These are phyloP conservation scores for Plasmodium reichenowi DNA, from an alignment of 169 alveolate genomes.

Conservation along the genomic window DNA sequence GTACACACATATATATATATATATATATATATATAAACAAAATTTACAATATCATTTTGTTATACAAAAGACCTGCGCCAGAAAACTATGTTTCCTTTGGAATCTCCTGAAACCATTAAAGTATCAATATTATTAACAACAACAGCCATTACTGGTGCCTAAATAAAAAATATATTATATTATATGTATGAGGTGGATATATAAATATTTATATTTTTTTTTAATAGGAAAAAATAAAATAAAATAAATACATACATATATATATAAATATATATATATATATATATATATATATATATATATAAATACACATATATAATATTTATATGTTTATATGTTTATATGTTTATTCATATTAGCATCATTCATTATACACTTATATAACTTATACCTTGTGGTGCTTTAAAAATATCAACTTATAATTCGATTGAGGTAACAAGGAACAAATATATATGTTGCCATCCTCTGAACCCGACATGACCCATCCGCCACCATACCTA, in stretches of 20 bases:
- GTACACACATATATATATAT: not conserved
- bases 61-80: constrained; percentile 86
- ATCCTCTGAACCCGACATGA: constrained; percentile 86
- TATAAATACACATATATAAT: too few species aligned
- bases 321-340: too few species aligned
- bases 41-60: not conserved
- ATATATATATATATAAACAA: not conserved
- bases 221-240: not conserved
- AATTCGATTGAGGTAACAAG: constrained; percentile 68
- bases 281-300: too few species aligned
- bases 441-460: constrained; percentile 84
- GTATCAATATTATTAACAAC: constrained; percentile 89
- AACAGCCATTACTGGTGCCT: constrained; percentile 90
- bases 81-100: constrained; percentile 88
- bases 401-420: constrained; percentile 38
- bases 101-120: constrained; percentile 87
- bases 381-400: constrained; percentile 78
- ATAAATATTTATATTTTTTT: not conserved
- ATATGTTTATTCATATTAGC: too few species aligned
- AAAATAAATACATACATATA: constrained; percentile 1
- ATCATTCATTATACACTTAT: not conserved
- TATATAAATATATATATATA: too few species aligned
- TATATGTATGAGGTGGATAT: not conserved
- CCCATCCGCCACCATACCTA: constrained; percentile 88
- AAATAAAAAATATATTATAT: not conserved